Evolutionary conservation across 2,329 filamentous ascomycete genomes (phyloP).

Genomic region (Dichotomopilus funicola): DNA sequence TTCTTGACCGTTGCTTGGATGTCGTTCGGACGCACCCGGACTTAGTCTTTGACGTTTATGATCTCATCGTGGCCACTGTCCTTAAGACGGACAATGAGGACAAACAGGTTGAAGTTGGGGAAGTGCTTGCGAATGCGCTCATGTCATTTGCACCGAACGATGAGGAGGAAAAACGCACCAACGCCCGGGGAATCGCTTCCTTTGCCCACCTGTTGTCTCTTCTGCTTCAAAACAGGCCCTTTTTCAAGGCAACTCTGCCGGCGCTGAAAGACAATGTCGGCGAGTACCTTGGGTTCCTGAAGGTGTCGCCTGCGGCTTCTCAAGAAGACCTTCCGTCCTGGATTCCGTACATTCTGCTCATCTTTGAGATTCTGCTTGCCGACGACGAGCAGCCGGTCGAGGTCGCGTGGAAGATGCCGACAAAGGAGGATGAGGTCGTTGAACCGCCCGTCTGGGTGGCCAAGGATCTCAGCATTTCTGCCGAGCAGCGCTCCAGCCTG

Average conservation of each 20-base stretch:
- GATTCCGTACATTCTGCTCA: constrained; percentile 83
- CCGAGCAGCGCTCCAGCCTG: constrained; percentile 61
- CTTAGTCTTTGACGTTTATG: constrained; percentile 83
- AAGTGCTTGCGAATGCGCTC: constrained; percentile 76
- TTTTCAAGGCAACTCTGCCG: constrained; percentile 70
- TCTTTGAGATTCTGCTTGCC: constrained; percentile 83
- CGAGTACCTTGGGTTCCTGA: constrained; percentile 72
- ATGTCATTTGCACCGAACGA: constrained; percentile 60
- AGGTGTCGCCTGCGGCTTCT: constrained; percentile 58
- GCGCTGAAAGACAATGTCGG: constrained; percentile 70
- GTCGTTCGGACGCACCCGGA: constrained; percentile 82
- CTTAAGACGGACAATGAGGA: constrained; percentile 50
- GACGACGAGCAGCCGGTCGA: constrained; percentile 78
- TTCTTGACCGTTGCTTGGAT: constrained; percentile 87
- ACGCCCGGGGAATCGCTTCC: constrained; percentile 62
- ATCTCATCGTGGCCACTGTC: constrained; percentile 73
- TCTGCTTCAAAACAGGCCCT: constrained; percentile 71
- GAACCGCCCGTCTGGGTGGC: constrained; percentile 51
- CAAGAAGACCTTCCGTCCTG: constrained; percentile 80
- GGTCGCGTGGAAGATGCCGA: constrained; percentile 61
- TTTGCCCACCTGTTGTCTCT: constrained; percentile 89
- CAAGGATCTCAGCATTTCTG: constrained; percentile 56
- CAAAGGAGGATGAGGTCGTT: constrained; percentile 41
- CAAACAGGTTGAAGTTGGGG: constrained; percentile 65
- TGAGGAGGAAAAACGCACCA: constrained; percentile 55